Base-by-base conservation (phyloP, 768 basidiomycete species). In the Panaeolus cyanescens region DNA sequence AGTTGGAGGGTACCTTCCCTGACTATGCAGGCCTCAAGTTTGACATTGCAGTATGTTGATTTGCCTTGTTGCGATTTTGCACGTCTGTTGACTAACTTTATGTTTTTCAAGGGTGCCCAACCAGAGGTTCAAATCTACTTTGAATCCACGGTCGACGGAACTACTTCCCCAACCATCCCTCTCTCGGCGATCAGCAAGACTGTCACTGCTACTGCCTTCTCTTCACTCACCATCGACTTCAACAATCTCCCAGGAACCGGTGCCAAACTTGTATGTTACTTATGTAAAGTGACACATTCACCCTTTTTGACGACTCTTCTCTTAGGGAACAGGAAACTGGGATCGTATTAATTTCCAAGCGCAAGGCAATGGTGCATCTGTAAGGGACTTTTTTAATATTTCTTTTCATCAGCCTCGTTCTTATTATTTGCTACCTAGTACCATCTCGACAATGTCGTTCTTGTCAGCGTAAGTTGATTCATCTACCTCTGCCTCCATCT, bases 311-410 rank as follows among this genome's bases (percentile, higher is more conserved):
- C 10, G 17, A 59, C 19, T 56, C 39, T 19, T 20, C 45, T 50
- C 15, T 28, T 31, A 81, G 77, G 75, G 72, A 19, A 69, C 67
- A 59, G 80, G 71, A 19, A 78, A 76, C 12, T 83, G 83, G 83
- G 79, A 85, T 59, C 79, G 83, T 59, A 73, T 85, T 50, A 79
- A 66, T 45, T 81, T 78, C 70, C 84, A 85, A 70, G 81, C 75
- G 8, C 75, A 76, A 22, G 78, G 59, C 17, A 78, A 79, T 63
- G 83, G 83, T 9, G 84, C 80, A 54, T 64, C 72, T 56, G 77
- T 78, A 54, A 67, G 76, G n/a, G n/a, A n/a, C n/a, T 30, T 20
- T 7, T 15, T n/a, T 20, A 13, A 10, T 17, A 36, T 36, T 33
- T 56, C 2, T 2, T 28, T 28, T 5, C 3, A 9, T 15, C 39